Base-by-base conservation (phyloP, 345 rosid species). In the Limnanthes douglasii region DNA sequence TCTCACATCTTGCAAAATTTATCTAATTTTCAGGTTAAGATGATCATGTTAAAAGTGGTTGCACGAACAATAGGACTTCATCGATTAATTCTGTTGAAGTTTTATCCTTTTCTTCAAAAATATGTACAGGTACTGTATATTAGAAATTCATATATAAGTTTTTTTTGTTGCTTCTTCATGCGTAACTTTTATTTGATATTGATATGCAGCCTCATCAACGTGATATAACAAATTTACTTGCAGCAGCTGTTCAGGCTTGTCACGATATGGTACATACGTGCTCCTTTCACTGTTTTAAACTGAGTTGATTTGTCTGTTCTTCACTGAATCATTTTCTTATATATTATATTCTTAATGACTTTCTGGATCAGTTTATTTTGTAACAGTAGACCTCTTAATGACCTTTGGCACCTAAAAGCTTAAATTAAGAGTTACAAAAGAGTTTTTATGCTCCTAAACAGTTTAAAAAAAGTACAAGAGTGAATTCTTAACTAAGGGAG, bases 181-280 rank as follows among this genome's bases (percentile, higher is more conserved):
- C 18, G 43, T 42, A 26, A 23, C 10, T 30, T 35, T 41, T 16
- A 48, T 37, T 26, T n/a, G n/a, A n/a, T n/a, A n/a, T n/a, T 17
- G 14, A 18, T 45, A 18, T 70, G 68, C 85, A 90, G 98, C 96
- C 96, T 9, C 92, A 80, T 58, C 94, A 75, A 56, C 68, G 83
- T 21, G 93, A 90, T 54, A 65, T 84, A 58, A 90, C 94, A 27
- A 74, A 69, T 54, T 59, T 90, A 54, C 96, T 90, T 54, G 96
- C 94, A 9, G 86, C 96, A 37, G 93, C 85, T 27, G 85, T 90
- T 62, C 96, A 90, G 69, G 70, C 94, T 41, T 90, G 98, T 45
- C 98, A 90, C 50, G 93, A 90, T 59, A 72, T 79, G 98, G 98
- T 90, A 77, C 34, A 30, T n/a, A n/a, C n/a, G n/a, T n/a, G n/a